Base-by-base conservation (phyloP, 805 yeast genomes). In the Metschnikowia baotianmanensis region DNA sequence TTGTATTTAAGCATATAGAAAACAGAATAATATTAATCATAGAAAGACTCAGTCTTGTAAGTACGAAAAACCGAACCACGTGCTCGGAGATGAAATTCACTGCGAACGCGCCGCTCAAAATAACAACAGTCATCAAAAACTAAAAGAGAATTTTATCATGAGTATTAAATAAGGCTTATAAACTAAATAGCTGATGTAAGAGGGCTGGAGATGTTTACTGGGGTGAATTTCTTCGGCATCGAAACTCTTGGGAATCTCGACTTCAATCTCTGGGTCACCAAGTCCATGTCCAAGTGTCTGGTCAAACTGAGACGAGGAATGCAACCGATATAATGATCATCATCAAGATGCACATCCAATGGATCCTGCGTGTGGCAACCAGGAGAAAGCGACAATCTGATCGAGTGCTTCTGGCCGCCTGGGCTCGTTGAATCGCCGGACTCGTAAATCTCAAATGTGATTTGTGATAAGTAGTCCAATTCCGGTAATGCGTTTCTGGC, bases 281-380 rank as follows among this genome's bases (percentile, higher is more conserved):
- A 77, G 57, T 88, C 96, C 76, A 88, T 78, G 59, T 93, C 99
- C 61, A 93, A 71, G 63, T 93, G 97, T 59, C 96, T 80, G 1
- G 99, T 93, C 53, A 93, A 72, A 42, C 87, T 82, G 40, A 89
- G 80, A 55, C 93, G 80, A 34, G 97, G 95, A 53, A 93, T 93
- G 58, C 97, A 91, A 19, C 96, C 90, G 48, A 93, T 93, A 64
- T 93, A 91, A 65, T 93, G 99, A 59, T 88, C 90, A 33, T 88
- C 91, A 65, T 93, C 99, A 34, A 93, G 72, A 62, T 91, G 96
- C 33, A 95, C 96, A 65, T 93, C 99, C 49, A 93, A 73, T 20
- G 99, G 99, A 62, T 91, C 96, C 56, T 89, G 96, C 0, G 98
- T 90, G 65, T 93, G 97, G 63, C 99, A 93, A 16, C 99, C 99